phyloP scores from a whole-genome alignment of 345 rosid species.

The Lagerstroemia speciosa region DNA sequence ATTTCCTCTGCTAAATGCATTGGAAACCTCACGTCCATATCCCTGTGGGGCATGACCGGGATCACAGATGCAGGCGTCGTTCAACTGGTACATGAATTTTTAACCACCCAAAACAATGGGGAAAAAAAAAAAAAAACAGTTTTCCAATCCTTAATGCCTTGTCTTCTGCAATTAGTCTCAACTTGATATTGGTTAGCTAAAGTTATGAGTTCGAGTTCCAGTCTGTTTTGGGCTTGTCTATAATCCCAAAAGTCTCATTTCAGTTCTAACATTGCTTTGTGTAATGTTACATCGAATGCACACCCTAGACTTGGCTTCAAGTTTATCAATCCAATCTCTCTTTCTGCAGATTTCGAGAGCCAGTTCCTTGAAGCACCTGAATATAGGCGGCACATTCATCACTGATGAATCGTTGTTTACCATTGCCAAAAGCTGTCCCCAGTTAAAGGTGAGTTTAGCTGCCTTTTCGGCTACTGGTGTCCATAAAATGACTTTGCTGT shows the following conservation, averaged over 20 bases:
- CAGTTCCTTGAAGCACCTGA: conserved; percentile 62
- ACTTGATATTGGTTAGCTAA: too few species aligned
- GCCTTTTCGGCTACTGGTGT: too few species aligned
- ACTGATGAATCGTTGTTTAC: conserved; percentile 75
- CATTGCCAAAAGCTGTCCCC: conserved; percentile 66
- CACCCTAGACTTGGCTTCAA: neutral
- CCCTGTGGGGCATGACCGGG: conserved; percentile 83
- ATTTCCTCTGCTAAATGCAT: conserved; percentile 66
- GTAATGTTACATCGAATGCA: neutral
- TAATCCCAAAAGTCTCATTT: neutral
- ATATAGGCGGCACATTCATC: conserved; percentile 84
- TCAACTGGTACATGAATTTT: conserved; percentile 47
- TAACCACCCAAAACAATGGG: neutral
- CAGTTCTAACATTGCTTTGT: neutral
- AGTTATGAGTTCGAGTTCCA: neutral
- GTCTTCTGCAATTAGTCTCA: neutral
- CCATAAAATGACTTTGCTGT: neutral
- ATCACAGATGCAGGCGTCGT: conserved; percentile 84
- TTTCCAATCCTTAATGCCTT: neutral
- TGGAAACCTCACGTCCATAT: conserved; percentile 58
- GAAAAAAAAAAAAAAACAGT: neutral
- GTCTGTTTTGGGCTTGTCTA: neutral
- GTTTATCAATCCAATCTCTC: neutral
- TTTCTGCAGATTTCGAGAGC: conserved; percentile 57
- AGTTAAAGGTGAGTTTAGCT: conserved; percentile 41